Evolutionary conservation across 2,329 filamentous ascomycete species (phyloP), one percentile per base, ranked within the genome.

Genomic region (Rosellinia necatrix): DNA sequence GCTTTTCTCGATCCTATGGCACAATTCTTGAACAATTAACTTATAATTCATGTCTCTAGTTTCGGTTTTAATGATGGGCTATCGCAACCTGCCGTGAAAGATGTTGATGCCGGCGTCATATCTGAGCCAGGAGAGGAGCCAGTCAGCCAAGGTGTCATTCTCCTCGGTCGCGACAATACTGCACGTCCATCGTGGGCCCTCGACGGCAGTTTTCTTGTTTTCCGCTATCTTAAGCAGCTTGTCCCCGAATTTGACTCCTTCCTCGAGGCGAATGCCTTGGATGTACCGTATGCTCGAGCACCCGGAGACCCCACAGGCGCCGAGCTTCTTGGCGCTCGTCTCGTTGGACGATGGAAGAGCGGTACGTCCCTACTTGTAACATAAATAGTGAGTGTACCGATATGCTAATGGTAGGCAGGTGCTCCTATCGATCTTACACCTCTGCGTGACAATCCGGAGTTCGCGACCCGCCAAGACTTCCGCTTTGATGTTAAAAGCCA

Each of bases 61-160:
- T 79, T 78, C 53, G 76, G 76, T 2, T 78, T 74, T 56, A 56
- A 70, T 19, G 75, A 79, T 58, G 74, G 72, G 4, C 64, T 78
- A 41, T 74, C 74, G 3, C 72, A 78, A 54, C 76, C 76, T 2
- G 66, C 68, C 2, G 59, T 76, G 6, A 48, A 66, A n/a, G 71
- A 66, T 6, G 63, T 77, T 22, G 55, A 56, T 41, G 54, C 53
- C 1, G 62, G 63, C 34, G 51, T 63, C 30, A 53, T 17, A 17
- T 56, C 54, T 2, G 58, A 56, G 19, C 56, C 56, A 6, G 27
- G 68, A 69, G 54, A 64, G 63, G 29, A 52, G 51, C n/a, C 65
- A 62, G 35, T 71, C 67, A 22, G 68, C 65, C 46, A 71, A 72
- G 51, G 69, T 46, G 64, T 74, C 8, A 72, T 76, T 25, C 64